phyloP scores from a whole-genome alignment of 768 basidiomycete genomes.

The Pholiota conissans region DNA sequence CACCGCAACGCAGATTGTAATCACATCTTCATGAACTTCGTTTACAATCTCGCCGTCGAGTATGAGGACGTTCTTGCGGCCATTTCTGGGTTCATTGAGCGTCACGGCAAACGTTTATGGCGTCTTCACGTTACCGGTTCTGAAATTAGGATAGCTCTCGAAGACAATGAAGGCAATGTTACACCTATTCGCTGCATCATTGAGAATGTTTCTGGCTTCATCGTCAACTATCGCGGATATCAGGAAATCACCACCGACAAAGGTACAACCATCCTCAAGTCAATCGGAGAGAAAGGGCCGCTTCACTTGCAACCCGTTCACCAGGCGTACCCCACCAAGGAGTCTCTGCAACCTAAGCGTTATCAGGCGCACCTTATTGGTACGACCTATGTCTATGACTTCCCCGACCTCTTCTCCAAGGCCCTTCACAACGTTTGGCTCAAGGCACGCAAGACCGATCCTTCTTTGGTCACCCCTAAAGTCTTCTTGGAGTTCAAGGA shows the following conservation, averaged over 20 bases:
- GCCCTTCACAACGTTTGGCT: constrained; percentile 93
- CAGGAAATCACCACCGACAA: constrained; percentile 97
- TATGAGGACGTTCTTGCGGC: constrained; percentile 97
- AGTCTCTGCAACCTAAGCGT: constrained; percentile 96
- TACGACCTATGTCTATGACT: constrained; percentile 98
- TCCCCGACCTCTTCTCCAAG: constrained; percentile 98
- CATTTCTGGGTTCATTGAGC: constrained; percentile 98
- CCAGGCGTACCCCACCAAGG: constrained; percentile 93
- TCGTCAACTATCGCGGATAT: constrained; percentile 97
- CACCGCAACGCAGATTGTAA: constrained; percentile 95
- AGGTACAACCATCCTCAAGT: constrained; percentile 93
- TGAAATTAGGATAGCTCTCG: constrained; percentile 92
- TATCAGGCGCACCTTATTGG: constrained; percentile 98
- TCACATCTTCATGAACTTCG: constrained; percentile 99
- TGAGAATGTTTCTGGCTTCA: constrained; percentile 98
- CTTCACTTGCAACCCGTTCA: constrained; percentile 95
- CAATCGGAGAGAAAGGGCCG: constrained; percentile 97
- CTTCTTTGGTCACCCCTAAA: constrained; percentile 74
- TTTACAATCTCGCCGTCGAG: constrained; percentile 92
- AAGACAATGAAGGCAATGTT: constrained; percentile 93
- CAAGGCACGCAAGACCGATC: constrained; percentile 61
- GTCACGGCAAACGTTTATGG: constrained; percentile 98
- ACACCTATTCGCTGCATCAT: constrained; percentile 97
- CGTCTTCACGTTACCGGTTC: constrained; percentile 97
- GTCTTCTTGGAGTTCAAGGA: constrained; percentile 82